Evolutionary conservation across 1,139 yeast species (phyloP).

Genomic region (Lodderomyces jiufengensis): DNA sequence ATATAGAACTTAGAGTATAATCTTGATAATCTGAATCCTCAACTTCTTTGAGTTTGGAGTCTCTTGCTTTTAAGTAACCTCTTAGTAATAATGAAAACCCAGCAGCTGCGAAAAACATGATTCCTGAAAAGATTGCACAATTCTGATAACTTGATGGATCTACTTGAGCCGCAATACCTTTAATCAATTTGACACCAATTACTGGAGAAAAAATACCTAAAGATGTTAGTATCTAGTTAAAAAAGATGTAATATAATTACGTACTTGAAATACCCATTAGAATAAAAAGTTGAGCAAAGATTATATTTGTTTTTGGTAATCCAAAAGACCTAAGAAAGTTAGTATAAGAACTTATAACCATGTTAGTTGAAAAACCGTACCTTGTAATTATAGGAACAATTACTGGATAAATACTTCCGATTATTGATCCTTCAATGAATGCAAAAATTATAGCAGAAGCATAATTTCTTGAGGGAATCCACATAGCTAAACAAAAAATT

Average conservation of each 20-base stretch:
- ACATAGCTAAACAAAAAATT: conserved; percentile 30
- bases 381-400: conserved; percentile 28
- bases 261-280: conserved; percentile 42
- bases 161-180: conserved; percentile 28
- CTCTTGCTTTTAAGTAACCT: conserved; percentile 49
- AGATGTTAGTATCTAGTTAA: too few relatives aligned
- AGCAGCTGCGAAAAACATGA: conserved; percentile 43
- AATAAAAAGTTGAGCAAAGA: conserved; percentile 48
- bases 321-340: conserved; percentile 35
- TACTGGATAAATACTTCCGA: conserved; percentile 30
- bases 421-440: conserved; percentile 24
- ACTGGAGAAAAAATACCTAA: conserved; percentile 49
- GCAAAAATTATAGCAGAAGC: conserved; percentile 28
- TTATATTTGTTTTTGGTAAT: conserved; percentile 43
- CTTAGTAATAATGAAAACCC: conserved; percentile 36
- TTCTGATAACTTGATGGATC: conserved; percentile 45
- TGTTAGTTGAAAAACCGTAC: too few relatives aligned
- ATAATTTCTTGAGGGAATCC: conserved; percentile 34
- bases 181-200: conserved; percentile 49
- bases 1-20: conserved; percentile 17
- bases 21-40: conserved; percentile 20
- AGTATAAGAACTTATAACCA: too few relatives aligned
- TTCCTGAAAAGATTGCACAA: conserved; percentile 54
- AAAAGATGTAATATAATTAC: too few relatives aligned
- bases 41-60: conserved; percentile 20